A percentile compares a stretch with the other conserved stretches of the same genome.
These are phyloP conservation scores for Xylariaceae sp. DNA, from an alignment of 2,329 filamentous ascomycete genomes.

Conservation along the genomic window DNA sequence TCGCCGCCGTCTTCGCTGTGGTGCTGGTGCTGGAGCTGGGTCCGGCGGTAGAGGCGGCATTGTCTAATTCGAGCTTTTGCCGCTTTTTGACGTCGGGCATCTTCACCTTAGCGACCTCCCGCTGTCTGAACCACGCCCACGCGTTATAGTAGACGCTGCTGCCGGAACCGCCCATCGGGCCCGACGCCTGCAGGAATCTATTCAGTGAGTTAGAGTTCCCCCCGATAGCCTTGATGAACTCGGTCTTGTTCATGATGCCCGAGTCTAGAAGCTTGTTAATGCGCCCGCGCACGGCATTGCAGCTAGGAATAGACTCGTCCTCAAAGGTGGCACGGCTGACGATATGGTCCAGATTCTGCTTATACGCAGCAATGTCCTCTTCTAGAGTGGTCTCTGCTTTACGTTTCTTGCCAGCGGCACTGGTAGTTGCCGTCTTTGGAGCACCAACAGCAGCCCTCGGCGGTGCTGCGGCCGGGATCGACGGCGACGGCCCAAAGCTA, in stretches of 20 bases:
- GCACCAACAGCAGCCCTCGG: neutral
- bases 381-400: slow-evolving; percentile 35
- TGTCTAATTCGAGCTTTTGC: slow-evolving; percentile 30
- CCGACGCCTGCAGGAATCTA: slow-evolving; percentile 27
- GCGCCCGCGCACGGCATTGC: slow-evolving; percentile 27
- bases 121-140: slow-evolving; percentile 36
- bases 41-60: slow-evolving; percentile 4
- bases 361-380: slow-evolving; percentile 39
- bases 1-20: neutral
- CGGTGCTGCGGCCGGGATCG: neutral
- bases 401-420: slow-evolving; percentile 33
- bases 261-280: slow-evolving; percentile 36
- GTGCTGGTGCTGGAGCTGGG: neutral
- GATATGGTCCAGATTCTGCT: slow-evolving; percentile 34
- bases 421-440: neutral
- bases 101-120: slow-evolving; percentile 33
- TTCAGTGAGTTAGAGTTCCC: slow-evolving; percentile 19
- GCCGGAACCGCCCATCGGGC: slow-evolving; percentile 24
- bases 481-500: neutral
- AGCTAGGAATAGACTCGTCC: slow-evolving; percentile 22
- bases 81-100: slow-evolving; percentile 37
- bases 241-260: slow-evolving; percentile 36
- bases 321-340: slow-evolving; percentile 7
- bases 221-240: slow-evolving; percentile 32
- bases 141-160: slow-evolving; percentile 27